Percentiles rank a stretch among this genome's conserved stretches.
phyloP scores from a whole-genome alignment of 164 flowering plant genomes.

The Magnolia kwangsiensis region DNA sequence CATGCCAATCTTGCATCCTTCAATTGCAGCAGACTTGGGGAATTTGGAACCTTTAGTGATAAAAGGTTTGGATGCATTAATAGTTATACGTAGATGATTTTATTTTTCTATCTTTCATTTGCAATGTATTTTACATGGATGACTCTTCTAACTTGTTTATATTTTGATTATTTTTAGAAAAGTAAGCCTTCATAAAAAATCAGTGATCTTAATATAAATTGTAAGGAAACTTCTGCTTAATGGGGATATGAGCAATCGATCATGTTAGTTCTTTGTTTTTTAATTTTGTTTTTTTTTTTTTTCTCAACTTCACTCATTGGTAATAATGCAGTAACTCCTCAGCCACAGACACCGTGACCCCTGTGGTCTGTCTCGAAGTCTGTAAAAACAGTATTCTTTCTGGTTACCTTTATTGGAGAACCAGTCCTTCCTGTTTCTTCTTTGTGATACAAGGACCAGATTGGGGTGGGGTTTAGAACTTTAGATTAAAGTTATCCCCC shows the following conservation, averaged over 20 bases:
- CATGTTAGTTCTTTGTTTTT: neutral
- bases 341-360: constrained; percentile 41
- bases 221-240: constrained; percentile 24
- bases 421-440: neutral
- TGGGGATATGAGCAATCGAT: neutral
- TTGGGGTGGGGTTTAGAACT: neutral
- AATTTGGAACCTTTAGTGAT: constrained; percentile 40
- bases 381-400: constrained; percentile 55
- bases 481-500: neutral
- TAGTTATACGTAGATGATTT: constrained; percentile 48
- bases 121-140: neutral
- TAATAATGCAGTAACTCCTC: constrained; percentile 44
- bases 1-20: neutral
- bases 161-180: constrained; percentile 36
- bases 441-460: neutral
- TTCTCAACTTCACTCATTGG: constrained; percentile 10
- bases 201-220: constrained; percentile 45
- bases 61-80: constrained; percentile 65
- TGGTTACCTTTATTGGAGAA: neutral
- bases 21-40: constrained; percentile 25
- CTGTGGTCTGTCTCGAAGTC: constrained; percentile 82
- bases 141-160: neutral
- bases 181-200: constrained; percentile 39
- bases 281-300: neutral
- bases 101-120: neutral